Evolutionary conservation across 352 stramenopile species (phyloP).

Genomic region (Halophytophthora polymorphica): DNA sequence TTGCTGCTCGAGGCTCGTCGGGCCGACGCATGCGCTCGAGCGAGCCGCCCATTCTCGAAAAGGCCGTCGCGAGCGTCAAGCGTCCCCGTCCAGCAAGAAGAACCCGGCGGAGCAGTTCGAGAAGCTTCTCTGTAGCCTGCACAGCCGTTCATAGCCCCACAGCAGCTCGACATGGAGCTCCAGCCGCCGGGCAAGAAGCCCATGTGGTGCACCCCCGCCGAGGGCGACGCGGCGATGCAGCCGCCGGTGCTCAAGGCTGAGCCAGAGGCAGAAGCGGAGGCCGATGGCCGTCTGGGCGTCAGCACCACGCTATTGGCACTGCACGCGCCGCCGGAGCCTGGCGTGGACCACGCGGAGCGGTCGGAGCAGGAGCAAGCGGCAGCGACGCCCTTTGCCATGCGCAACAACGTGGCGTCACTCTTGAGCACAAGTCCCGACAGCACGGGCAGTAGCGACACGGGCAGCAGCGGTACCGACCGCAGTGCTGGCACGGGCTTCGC

Average conservation of each 20-base stretch:
- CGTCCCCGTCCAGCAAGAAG: constrained; percentile 8
- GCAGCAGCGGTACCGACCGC: constrained; percentile 29
- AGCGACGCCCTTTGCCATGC: constrained; percentile 20
- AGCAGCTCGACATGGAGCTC: constrained; percentile 8
- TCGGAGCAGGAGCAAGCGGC: constrained; percentile 14
- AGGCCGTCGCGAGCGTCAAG: constrained; percentile 18
- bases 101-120: background rate
- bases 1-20: constrained; percentile 14
- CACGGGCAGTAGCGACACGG: constrained; percentile 31
- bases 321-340: constrained; percentile 12
- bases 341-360: constrained; percentile 4
- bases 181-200: constrained; percentile 12
- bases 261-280: constrained; percentile 14
- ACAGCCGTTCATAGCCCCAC: background rate
- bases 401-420: constrained; percentile 26
- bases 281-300: constrained; percentile 14
- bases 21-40: background rate
- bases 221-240: constrained; percentile 5
- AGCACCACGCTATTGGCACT: constrained; percentile 18
- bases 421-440: constrained; percentile 24
- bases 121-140: background rate
- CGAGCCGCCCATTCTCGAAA: constrained; percentile 27
- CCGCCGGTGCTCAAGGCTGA: constrained; percentile 14
- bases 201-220: constrained; percentile 23
- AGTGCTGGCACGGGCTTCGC: constrained; percentile 8